Conservation (phyloP, 129 eudicot genomes). For the Glebionis coronaria region DNA sequence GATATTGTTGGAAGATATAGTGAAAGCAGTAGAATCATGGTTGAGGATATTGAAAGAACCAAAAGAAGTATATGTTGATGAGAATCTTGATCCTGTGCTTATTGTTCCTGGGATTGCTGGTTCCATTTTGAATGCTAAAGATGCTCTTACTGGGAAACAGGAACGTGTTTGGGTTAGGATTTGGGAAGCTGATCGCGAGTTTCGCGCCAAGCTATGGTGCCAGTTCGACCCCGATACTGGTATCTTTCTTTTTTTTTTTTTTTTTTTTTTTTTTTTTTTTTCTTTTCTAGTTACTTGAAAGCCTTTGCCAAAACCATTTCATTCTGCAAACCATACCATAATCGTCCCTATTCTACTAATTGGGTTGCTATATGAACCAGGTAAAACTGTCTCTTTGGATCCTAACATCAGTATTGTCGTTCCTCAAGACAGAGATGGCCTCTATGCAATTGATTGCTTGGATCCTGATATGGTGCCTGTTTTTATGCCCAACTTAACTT, state of each 20-base stretch:
- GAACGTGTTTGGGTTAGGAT: constrained; percentile 98
- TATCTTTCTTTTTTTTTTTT: background rate
- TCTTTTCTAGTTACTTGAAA: too few species aligned
- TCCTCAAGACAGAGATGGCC: constrained; percentile 86
- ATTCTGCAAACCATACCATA: background rate
- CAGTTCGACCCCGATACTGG: constrained; percentile 74
- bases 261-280: too few species aligned
- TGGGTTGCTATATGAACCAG: constrained; percentile 48
- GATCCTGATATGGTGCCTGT: constrained; percentile 90
- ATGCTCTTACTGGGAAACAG: constrained; percentile 50
- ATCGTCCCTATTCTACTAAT: constrained; percentile 1
- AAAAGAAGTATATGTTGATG: constrained; percentile 56
- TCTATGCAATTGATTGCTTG: constrained; percentile 86
- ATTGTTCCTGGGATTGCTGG: constrained; percentile 94
- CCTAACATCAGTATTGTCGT: constrained; percentile 63
- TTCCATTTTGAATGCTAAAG: constrained; percentile 74
- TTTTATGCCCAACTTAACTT: constrained; percentile 4
- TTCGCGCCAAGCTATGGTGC: constrained; percentile 87
- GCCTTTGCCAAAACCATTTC: too few species aligned
- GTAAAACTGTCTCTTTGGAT: constrained; percentile 67
- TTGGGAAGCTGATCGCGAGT: constrained; percentile 82
- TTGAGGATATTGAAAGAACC: constrained; percentile 58
- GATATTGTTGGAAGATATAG: constrained; percentile 72
- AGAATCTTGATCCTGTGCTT: constrained; percentile 88
- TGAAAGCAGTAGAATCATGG: constrained; percentile 78